Conservation (phyloP, 2,329 filamentous ascomycete genomes). For the Cytospora piceicola region DNA sequence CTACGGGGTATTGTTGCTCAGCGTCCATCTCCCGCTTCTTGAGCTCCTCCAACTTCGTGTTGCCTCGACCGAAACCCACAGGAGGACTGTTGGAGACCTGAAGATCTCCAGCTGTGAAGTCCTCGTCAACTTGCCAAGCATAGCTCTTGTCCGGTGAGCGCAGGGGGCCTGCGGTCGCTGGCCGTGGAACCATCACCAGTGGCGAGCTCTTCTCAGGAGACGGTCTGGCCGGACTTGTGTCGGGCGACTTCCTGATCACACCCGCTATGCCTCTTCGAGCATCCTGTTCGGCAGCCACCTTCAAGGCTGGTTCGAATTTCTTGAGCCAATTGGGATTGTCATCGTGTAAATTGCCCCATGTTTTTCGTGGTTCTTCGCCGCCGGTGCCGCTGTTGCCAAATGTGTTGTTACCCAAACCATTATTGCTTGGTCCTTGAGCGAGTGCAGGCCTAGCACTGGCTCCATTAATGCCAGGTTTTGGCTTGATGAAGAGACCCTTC, state of each 20-base stretch:
- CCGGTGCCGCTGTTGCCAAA: conserved; percentile 40
- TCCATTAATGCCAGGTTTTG: conserved; percentile 41
- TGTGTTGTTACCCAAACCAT: not conserved
- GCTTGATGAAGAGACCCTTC: conserved; percentile 43
- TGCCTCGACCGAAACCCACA: conserved; percentile 45
- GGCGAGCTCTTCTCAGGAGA: conserved; percentile 26
- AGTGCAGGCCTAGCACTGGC: conserved; percentile 43
- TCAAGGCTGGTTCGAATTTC: conserved; percentile 1
- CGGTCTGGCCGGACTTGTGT: not conserved
- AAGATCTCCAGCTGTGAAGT: conserved; percentile 61
- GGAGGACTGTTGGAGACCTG: conserved; percentile 62
- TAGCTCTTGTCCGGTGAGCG: conserved; percentile 56
- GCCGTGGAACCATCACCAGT: conserved; percentile 29
- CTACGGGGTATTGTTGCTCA: conserved; percentile 30
- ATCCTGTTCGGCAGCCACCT: not conserved
- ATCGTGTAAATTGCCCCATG: conserved; percentile 28
- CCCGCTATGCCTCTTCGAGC: conserved; percentile 14
- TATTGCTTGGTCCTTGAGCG: conserved; percentile 34
- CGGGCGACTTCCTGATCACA: conserved; percentile 7
- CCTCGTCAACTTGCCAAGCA: conserved; percentile 60
- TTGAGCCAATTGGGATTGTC: conserved; percentile 31
- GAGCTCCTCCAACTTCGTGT: conserved; percentile 43
- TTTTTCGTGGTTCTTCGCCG: conserved; percentile 33
- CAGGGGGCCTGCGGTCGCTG: conserved; percentile 33
- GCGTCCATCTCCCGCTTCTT: conserved; percentile 41